Base-by-base conservation (phyloP, 2,329 filamentous ascomycete species). In the Coccinonectria pachysandricola region DNA sequence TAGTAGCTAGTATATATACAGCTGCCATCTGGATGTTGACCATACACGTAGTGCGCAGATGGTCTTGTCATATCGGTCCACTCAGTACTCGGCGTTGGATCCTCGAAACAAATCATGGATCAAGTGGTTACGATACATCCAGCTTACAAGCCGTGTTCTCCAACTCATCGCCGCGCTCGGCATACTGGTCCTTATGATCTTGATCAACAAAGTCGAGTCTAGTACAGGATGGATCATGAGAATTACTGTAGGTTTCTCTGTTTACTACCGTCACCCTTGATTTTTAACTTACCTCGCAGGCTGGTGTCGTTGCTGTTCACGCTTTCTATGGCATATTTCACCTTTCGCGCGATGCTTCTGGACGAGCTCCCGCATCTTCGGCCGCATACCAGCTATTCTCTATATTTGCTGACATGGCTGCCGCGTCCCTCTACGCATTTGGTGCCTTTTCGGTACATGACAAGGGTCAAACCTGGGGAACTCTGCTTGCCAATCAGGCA, bases 331-430 rank as follows among this genome's bases (percentile, higher is more conserved):
- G 71, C 21, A 68, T 92, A 34, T 91, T 82, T 45, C 86, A 95
- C 51, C 71, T 92, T 19, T 64, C 71, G 9, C 73, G 82, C 16
- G 72, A 77, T 19, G 70, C 82, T 1, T 74, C 73, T 24, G 71
- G 66, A 22, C 75, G 86, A 26, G 75, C 86, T 1, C 77, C 88
- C 0, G 78, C 66, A 4, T 93, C 84, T 12, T 83, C 85, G 11
- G 78, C 84, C 9, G 88, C 84, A 37, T 96, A 96, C 55, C 85
- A 92, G 55, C 59, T 91, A 31, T 96, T 95, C 51, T 75, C 86
- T 3, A 65, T 72, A 8, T 59, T 85, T 21, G 70, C 80, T 21
- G 88, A 96, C 51, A 46, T 74, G 9, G 59, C 57, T 8, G 55
- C 69, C 22, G 40, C 70, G 14, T 62, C 68, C 7, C 56, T 77